phyloP scores from a whole-genome alignment of 768 basidiomycete species.

The Galerina sulciceps region DNA sequence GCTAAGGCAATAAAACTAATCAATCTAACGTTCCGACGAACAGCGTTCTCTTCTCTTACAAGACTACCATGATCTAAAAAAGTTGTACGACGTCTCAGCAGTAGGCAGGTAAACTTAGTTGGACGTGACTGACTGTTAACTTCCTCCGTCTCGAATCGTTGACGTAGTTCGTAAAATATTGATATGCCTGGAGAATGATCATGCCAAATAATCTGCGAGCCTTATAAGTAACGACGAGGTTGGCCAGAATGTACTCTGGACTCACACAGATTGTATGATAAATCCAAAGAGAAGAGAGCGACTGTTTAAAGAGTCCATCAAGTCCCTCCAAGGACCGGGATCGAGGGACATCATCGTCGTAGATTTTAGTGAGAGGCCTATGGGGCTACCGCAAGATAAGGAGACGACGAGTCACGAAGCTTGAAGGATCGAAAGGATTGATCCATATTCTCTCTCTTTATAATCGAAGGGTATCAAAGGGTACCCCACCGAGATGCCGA shows the following conservation, averaged over 20 bases:
- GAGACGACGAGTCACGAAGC: too few relatives aligned
- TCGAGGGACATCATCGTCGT: too few relatives aligned
- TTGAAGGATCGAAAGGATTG: too few relatives aligned
- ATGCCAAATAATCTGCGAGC: background rate
- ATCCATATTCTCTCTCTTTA: too few relatives aligned
- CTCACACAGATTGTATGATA: background rate
- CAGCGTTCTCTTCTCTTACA: background rate
- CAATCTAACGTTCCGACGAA: background rate
- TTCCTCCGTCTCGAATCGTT: conserved; percentile 1
- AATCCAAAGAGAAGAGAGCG: background rate
- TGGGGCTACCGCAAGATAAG: too few relatives aligned
- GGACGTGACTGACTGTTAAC: background rate
- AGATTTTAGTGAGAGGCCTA: too few relatives aligned
- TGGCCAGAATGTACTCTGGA: too few relatives aligned
- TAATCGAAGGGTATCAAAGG: too few relatives aligned
- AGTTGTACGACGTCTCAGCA: background rate
- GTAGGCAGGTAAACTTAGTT: background rate
- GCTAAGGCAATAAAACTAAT: background rate
- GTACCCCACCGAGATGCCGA: too few relatives aligned
- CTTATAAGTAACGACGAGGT: background rate
- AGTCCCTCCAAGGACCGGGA: too few relatives aligned
- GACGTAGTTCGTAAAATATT: conserved; percentile 1
- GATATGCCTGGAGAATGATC: conserved; percentile 2
- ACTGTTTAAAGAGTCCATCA: background rate
- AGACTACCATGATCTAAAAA: background rate